Evolutionary conservation across 805 yeast genomes (phyloP).

Genomic region (Metschnikowia shivogae): DNA sequence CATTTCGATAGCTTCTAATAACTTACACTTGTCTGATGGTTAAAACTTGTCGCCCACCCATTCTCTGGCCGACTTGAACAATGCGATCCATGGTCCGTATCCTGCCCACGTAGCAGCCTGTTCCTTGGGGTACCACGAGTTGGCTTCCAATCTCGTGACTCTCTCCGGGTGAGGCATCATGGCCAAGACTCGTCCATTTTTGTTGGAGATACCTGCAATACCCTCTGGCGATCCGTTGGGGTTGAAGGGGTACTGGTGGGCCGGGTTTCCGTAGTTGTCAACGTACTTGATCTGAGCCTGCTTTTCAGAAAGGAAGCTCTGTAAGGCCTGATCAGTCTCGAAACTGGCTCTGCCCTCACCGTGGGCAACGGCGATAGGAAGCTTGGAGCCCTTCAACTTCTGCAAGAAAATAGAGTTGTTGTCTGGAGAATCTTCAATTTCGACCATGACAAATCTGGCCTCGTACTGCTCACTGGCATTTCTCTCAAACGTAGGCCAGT

Average conservation of each 20-base stretch:
- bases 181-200: slow-evolving; percentile 92
- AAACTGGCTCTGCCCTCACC: slow-evolving; percentile 95
- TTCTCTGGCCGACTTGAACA: slow-evolving; percentile 87
- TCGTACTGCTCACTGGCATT: slow-evolving; percentile 93
- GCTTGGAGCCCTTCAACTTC: slow-evolving; percentile 87
- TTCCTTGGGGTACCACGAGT: slow-evolving; percentile 79
- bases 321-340: slow-evolving; percentile 39
- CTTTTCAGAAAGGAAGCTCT: slow-evolving; percentile 43
- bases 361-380: slow-evolving; percentile 98
- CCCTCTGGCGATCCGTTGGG: slow-evolving; percentile 96
- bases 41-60: slow-evolving; percentile 65
- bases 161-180: slow-evolving; percentile 99
- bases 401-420: slow-evolving; percentile 67
- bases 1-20: too few species aligned
- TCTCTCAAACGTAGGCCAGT: slow-evolving; percentile 95
- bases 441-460: slow-evolving; percentile 89
- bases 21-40: neutral
- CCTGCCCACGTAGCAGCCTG: slow-evolving; percentile 66
- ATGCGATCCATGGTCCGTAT: slow-evolving; percentile 92
- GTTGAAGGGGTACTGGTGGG: slow-evolving; percentile 85
- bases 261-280: slow-evolving; percentile 83
- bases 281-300: slow-evolving; percentile 73
- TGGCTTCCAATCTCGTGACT: slow-evolving; percentile 79
- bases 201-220: slow-evolving; percentile 85
- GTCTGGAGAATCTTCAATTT: slow-evolving; percentile 51